Evolutionary conservation across 2,329 filamentous ascomycete genomes (phyloP), one percentile per base, ranked within the genome.

Genomic region (Nothopassalora personata): DNA sequence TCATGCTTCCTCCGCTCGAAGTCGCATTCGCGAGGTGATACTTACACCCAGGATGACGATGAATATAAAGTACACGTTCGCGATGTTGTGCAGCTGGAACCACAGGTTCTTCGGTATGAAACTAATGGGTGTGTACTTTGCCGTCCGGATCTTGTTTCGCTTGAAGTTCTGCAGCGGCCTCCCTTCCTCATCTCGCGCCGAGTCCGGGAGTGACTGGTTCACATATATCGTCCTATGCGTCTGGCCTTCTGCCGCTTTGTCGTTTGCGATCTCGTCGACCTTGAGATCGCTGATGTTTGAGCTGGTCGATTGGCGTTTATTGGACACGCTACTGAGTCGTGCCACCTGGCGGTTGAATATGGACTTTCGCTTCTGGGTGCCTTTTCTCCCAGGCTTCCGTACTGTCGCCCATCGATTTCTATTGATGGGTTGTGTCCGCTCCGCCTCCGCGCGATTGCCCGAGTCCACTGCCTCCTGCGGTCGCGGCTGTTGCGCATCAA

Each of bases 31-130:
- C 55, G 52, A 50, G 53, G 36, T 13, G 18, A 39, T 57, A 83
- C 92, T 81, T 87, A 97, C 94, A 70, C 88, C 87, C 60, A 99
- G 83, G 71, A 99, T 96, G 72, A 97, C 92, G 69, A 93, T 83
- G 77, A 97, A 97, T 67, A 97, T 81, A 82, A 99, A 99, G 78
- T 97, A 99, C 56, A 97, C 88, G 75, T 99, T 99, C 71, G 94
- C 94, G 70, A 99, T 88, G 72, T 97, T 97, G 77, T 99, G 93
- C 72, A 99, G 97, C 75, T 99, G 95, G 65, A 96, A 90, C 86
- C 88, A 99, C 71, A 99, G 73, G 76, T 99, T 97, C 79, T 97
- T 97, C 13, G 94, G 94, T 30, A 99, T 75, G 76, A 99, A 99
- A 60, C 90, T 96, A 64, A 99, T 76, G 8, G 95, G 88, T 7